Evolutionary conservation across 805 yeast genomes (phyloP).

Genomic region (Blastobotrys attinorum): DNA sequence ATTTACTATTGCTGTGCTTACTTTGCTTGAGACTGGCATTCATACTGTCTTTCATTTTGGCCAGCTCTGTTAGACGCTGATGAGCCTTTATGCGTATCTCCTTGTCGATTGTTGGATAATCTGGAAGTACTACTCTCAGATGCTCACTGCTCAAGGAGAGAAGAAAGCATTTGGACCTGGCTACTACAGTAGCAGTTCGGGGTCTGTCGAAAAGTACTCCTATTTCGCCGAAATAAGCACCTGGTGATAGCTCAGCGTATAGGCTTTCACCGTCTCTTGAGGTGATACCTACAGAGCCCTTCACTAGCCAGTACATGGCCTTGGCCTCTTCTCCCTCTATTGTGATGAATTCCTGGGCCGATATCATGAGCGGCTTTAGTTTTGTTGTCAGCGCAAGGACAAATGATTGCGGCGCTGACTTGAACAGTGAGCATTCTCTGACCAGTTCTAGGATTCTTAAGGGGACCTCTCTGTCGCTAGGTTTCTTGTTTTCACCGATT

Average conservation of each 20-base stretch:
- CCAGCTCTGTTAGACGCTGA: not conserved
- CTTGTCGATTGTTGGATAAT: conserved; percentile 1
- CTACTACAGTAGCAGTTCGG: conserved; percentile 70
- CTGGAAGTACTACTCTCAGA: conserved; percentile 28
- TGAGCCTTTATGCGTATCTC: conserved; percentile 1
- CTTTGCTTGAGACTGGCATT: not conserved
- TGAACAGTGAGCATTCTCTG: conserved; percentile 50
- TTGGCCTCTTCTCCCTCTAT: conserved; percentile 65
- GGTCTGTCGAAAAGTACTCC: conserved; percentile 71
- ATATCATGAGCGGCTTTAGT: conserved; percentile 50
- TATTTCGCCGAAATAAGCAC: conserved; percentile 72
- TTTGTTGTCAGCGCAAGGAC: conserved; percentile 51
- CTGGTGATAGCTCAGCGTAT: conserved; percentile 61
- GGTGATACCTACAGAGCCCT: conserved; percentile 70
- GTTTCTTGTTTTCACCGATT: no score
- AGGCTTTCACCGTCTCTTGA: conserved; percentile 71
- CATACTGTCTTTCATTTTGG: not conserved
- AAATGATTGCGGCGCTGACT: conserved; percentile 58
- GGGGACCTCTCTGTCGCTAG: no score
- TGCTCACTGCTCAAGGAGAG: conserved; percentile 64
- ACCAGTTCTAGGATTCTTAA: conserved; percentile 44
- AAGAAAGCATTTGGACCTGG: conserved; percentile 55
- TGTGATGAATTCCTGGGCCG: conserved; percentile 63
- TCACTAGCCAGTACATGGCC: conserved; percentile 73
- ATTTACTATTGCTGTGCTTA: not conserved